Evolutionary conservation across 495 filamentous ascomycete genomes (phyloP).

Genomic region (Penicillium argentinense): DNA sequence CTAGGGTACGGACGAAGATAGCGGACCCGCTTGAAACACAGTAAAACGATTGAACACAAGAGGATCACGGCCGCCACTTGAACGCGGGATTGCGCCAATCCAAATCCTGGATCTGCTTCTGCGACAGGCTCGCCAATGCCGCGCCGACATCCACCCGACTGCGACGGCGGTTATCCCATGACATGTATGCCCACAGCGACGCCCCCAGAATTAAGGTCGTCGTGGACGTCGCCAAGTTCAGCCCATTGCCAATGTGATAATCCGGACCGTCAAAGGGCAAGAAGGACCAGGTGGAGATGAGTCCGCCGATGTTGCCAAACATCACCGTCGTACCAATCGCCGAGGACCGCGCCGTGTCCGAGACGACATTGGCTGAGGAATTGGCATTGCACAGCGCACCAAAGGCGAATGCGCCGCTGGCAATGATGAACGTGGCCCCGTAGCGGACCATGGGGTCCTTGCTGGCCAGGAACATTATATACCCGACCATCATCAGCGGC

Average conservation of each 20-base stretch:
- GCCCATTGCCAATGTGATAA: constrained; percentile 71
- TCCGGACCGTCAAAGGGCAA: constrained; percentile 63
- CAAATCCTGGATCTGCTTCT: constrained; percentile 60
- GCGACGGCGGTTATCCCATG: constrained; percentile 59
- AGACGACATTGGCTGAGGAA: constrained; percentile 67
- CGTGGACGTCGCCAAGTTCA: constrained; percentile 65
- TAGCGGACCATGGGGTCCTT: constrained; percentile 56
- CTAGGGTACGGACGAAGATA: no score
- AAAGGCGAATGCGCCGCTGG: constrained; percentile 54
- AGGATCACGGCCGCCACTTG: constrained; percentile 54
- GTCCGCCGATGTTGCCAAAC: constrained; percentile 69
- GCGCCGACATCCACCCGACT: constrained; percentile 51
- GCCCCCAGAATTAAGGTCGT: constrained; percentile 50
- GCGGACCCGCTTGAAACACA: no score
- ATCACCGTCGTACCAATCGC: constrained; percentile 69
- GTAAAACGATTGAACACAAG: no score
- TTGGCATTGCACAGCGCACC: constrained; percentile 67
- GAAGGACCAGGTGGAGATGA: constrained; percentile 72
- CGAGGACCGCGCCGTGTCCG: constrained; percentile 64
- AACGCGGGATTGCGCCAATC: constrained; percentile 77
- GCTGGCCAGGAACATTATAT: constrained; percentile 69
- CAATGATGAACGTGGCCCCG: constrained; percentile 70
- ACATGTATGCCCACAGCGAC: constrained; percentile 58
- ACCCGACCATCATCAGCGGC: constrained; percentile 64
- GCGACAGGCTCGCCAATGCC: constrained; percentile 55